Conservation (phyloP, 768 basidiomycete species). For the Saitozyma podzolica region DNA sequence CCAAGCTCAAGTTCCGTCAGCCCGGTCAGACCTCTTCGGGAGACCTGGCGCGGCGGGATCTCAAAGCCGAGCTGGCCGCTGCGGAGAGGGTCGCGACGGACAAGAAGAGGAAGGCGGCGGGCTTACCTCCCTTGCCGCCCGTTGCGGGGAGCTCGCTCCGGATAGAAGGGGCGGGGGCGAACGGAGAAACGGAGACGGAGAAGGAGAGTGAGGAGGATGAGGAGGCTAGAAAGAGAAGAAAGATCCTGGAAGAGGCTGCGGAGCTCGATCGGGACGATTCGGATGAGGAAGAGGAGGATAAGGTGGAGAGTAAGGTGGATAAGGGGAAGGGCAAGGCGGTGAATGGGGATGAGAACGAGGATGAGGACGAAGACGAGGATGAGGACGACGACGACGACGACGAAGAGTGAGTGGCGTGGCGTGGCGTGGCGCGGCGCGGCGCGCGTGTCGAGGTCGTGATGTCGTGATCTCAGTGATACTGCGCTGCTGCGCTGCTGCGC, state of each 20-base stretch:
- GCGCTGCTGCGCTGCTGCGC: background rate
- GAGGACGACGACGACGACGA: conserved; percentile 55
- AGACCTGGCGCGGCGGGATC: conserved; percentile 76
- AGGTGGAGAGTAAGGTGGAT: conserved; percentile 45
- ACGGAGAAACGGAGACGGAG: background rate
- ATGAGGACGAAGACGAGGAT: conserved; percentile 52
- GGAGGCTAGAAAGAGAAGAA: conserved; percentile 75
- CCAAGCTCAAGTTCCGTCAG: conserved; percentile 97
- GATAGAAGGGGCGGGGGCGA: conserved; percentile 54
- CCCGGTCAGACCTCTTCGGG: conserved; percentile 79
- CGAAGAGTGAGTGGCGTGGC: too few species aligned
- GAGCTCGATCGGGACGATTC: conserved; percentile 89
- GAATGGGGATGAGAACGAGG: conserved; percentile 49
- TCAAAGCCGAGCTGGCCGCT: conserved; percentile 74
- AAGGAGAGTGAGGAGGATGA: conserved; percentile 60
- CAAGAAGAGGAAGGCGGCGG: conserved; percentile 90
- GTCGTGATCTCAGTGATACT: background rate
- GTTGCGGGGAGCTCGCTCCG: conserved; percentile 56
- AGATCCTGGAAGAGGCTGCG: conserved; percentile 78
- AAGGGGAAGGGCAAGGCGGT: conserved; percentile 53
- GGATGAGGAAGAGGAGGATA: conserved; percentile 61
- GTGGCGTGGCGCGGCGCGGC: too few species aligned
- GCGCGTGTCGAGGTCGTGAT: conserved; percentile 9
- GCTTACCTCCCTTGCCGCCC: conserved; percentile 56
- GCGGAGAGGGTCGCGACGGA: conserved; percentile 86